Conservation (phyloP, 805 yeast genomes). For the Debaryomyces maramus region DNA sequence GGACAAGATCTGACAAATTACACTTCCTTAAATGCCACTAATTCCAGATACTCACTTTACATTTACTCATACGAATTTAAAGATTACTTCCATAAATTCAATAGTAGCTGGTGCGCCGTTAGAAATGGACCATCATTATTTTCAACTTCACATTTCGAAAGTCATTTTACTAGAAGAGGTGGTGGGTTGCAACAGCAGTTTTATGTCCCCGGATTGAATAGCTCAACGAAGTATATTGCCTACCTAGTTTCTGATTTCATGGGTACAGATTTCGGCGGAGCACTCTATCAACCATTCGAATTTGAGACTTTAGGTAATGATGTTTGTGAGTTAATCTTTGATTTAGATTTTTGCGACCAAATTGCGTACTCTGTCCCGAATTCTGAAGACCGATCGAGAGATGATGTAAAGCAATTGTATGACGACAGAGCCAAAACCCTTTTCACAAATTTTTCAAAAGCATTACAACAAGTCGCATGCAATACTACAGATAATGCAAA, state of each 20-base stretch:
- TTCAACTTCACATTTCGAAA: constrained; percentile 20
- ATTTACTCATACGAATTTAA: constrained; percentile 46
- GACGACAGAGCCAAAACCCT: constrained; percentile 59
- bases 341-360: constrained; percentile 70
- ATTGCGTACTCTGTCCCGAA: constrained; percentile 89
- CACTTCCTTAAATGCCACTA: constrained; percentile 21
- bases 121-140: constrained; percentile 48
- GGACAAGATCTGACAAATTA: constrained; percentile 9
- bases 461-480: constrained; percentile 76
- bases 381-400: constrained; percentile 10
- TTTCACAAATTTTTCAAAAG: constrained; percentile 69
- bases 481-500: constrained; percentile 62
- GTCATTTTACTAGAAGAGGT: constrained; percentile 44
- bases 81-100: constrained; percentile 38
- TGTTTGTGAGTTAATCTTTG: constrained; percentile 74
- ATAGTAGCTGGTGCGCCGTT: constrained; percentile 72
- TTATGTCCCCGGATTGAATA: constrained; percentile 58
- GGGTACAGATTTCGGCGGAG: constrained; percentile 52
- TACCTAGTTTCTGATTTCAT: constrained; percentile 56
- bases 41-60: constrained; percentile 40
- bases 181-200: constrained; percentile 60
- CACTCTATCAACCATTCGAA: constrained; percentile 53
- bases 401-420: constrained; percentile 41
- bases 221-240: constrained; percentile 62
- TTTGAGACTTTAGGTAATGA: constrained; percentile 56